Percentiles rank a stretch among this genome's conserved stretches.
Evolutionary conservation across 345 rosid species (phyloP).

Genomic region (thale cress (Arabidopsis thaliana)): DNA sequence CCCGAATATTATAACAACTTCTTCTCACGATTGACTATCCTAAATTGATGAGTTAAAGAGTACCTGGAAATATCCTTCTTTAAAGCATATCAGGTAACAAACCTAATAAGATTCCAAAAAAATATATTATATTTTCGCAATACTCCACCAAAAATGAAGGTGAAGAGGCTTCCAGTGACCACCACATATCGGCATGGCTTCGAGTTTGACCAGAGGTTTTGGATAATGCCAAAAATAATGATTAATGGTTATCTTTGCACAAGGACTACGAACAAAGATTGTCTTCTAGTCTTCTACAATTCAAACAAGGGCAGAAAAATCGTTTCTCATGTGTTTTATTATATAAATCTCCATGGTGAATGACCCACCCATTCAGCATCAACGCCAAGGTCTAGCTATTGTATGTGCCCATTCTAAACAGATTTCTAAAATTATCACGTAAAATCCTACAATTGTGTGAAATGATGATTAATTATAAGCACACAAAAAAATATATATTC

Average conservation of each 20-base stretch:
- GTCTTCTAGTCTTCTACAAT: background rate
- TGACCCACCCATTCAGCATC: background rate
- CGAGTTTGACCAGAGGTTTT: background rate
- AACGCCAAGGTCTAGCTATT: background rate
- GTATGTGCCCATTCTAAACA: background rate
- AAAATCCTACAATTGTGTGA: background rate
- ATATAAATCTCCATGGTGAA: background rate
- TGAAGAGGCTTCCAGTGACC: constrained; percentile 5
- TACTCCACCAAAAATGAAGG: background rate
- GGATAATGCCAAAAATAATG: background rate
- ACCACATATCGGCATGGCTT: background rate
- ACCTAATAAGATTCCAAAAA: constrained; percentile 4
- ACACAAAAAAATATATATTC: background rate
- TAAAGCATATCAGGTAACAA: constrained; percentile 15
- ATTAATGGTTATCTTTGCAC: background rate
- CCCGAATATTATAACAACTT: constrained; percentile 26
- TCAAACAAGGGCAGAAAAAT: no score
- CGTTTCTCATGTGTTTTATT: background rate
- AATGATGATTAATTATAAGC: background rate
- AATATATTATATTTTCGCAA: background rate
- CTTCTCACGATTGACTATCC: constrained; percentile 1
- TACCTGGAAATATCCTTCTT: constrained; percentile 13
- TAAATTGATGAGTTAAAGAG: background rate
- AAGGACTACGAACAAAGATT: background rate
- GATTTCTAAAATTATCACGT: background rate